These are phyloP conservation scores for Hypoxylon sp. DNA, from an alignment of 2,329 filamentous ascomycete species.

Conservation along the genomic window DNA sequence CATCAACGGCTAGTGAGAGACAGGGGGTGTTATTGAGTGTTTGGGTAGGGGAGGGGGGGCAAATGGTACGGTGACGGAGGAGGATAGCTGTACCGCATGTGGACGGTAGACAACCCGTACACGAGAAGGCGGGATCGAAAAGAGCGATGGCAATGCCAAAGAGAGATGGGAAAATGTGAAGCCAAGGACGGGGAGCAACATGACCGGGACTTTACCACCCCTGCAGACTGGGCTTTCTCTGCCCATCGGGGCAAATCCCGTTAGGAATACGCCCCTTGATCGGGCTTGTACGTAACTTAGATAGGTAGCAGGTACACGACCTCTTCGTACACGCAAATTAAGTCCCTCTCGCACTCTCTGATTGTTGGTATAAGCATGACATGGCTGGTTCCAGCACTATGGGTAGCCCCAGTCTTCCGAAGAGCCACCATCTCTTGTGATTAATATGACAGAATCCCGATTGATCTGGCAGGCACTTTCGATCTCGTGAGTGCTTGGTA, in stretches of 20 bases:
- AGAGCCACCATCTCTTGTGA: slow-evolving; percentile 29
- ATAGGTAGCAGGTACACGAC: background rate
- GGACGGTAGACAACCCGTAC: background rate
- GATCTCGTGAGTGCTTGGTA: background rate
- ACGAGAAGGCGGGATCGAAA: slow-evolving; percentile 27
- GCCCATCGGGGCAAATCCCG: slow-evolving; percentile 40
- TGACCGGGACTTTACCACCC: slow-evolving; percentile 34
- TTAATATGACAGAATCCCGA: slow-evolving; percentile 26
- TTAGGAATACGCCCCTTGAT: slow-evolving; percentile 29
- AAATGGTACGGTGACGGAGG: slow-evolving; percentile 17
- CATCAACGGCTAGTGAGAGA: slow-evolving; percentile 22
- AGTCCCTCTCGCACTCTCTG: background rate
- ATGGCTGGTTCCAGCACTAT: slow-evolving; percentile 27
- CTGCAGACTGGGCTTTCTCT: slow-evolving; percentile 42
- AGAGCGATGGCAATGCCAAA: slow-evolving; percentile 31
- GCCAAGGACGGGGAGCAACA: slow-evolving; percentile 32
- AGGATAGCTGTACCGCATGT: slow-evolving; percentile 10
- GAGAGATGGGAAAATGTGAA: slow-evolving; percentile 34
- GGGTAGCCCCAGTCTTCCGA: slow-evolving; percentile 29
- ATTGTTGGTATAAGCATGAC: slow-evolving; percentile 18
- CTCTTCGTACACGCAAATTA: slow-evolving; percentile 27
- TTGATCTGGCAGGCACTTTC: background rate
- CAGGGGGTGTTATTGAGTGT: slow-evolving; percentile 22
- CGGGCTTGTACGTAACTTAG: slow-evolving; percentile 8
- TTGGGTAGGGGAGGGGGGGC: slow-evolving; percentile 22